Base-by-base conservation (phyloP, 129 eudicot species). In the Deinandra increscens region DNA sequence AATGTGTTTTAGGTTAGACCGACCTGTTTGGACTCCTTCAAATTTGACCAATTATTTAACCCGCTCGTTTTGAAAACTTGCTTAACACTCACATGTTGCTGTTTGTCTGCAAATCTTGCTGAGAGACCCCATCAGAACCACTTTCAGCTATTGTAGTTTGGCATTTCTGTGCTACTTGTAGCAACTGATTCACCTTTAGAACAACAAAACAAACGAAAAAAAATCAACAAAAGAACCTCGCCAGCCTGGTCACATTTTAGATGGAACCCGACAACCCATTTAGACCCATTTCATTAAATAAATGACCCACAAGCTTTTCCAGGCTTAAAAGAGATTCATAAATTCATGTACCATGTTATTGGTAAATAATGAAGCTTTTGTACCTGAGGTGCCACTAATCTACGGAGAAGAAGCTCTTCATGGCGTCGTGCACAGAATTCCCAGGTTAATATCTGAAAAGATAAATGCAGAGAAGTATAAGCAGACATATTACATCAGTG, bases 361-460 rank as follows among this genome's bases (percentile, higher is more conserved):
- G 12, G 14, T 12, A 15, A 42, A 29, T n/a, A 42, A 43, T 9
- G 10, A 43, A 41, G 13, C 29, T n/a, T 34, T 11, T 7, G 49
- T 77, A 94, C 99, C 97, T 94, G 97, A 20, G 99, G 97, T 54
- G 91, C 89, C 60, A 94, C 96, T 71, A 90, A 78, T 76, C 97
- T 82, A 48, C 99, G 89, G n/a, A 93, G 91, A 83, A 94, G 88
- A 70, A 94, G 90, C 75, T 94, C 99, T 56, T 94, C 99, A 70
- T 90, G 99, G 34, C 94, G 90, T 50, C 93, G 74, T 14, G 93
- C 97, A 83, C 99, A 94, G 68, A 94, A 94, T 59, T 94, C 99
- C 99, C 99, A 94, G n/a, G 97, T 81, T 62, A 87, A 79, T 81
- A 90, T 94, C 97, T 89, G 83, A 71, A 50, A 31, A 50, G 51